Base-by-base conservation (phyloP, 495 filamentous ascomycete genomes). In the Viridothelium virens region DNA sequence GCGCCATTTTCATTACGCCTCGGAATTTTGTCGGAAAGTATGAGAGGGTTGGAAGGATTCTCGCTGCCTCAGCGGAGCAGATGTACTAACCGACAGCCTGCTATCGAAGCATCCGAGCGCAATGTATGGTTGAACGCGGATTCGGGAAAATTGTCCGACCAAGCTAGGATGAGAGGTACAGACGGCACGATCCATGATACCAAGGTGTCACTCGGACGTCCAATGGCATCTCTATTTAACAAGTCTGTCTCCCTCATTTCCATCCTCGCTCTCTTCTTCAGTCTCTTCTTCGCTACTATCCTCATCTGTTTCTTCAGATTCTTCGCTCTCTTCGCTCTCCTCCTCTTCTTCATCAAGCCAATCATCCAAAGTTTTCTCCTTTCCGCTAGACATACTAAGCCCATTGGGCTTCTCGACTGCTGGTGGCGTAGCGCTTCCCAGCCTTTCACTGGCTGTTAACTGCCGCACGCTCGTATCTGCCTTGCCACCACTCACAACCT, bases 341-440 rank as follows among this genome's bases (percentile, higher is more conserved):
- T 70, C 74, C 18, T 85, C 84, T 46, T 86, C 85, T 64, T 91
- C 90, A 33, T 82, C 88, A 65, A 97, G 79, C 91, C 94, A 97
- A 74, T 96, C 89, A 79, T 96, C 89, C 70, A 97, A 78, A 25
- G 84, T 88, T 84, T 92, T 96, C 72, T 78, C 71, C 80, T 84
- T 68, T 37, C 46, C 64, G 4, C 36, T 61, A 67, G 66, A 68
- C 48, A 48, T 36, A 61, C 65, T 6, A 63, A 70, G 1, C 61
- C 71, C 72, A 70, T 74, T 68, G 65, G 67, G 53, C 14, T 59
- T 59, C 53, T 59, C 25, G 7, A 33, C 53, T 36, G 53, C 53
- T 36, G 53, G n/a, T 33, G 53, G 53, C 3, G 53, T 18, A 33
- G 18, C 63, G 4, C 67, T 63, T 68, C 72, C 66, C 48, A 70